Percentiles rank a stretch among this genome's conserved stretches.
These are phyloP conservation scores for Rauvolfia tetraphylla DNA, from an alignment of 257 asterid species.

Conservation along the genomic window DNA sequence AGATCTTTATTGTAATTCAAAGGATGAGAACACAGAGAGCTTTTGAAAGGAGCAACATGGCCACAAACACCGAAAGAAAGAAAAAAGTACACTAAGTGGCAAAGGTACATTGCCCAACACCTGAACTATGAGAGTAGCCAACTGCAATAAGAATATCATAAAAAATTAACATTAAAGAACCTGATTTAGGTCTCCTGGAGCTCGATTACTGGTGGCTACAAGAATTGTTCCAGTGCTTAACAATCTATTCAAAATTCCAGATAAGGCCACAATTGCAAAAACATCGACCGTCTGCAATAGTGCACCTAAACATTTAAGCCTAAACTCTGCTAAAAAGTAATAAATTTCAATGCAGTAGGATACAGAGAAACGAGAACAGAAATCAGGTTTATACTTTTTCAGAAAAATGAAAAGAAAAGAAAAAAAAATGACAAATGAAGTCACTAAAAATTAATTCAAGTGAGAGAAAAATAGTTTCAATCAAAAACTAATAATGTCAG, in stretches of 20 bases:
- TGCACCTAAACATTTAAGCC: conserved; percentile 15
- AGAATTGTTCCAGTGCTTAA: conserved; percentile 93
- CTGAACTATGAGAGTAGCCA: too few species aligned
- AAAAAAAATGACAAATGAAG: neutral
- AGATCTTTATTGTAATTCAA: too few species aligned
- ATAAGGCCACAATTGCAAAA: conserved; percentile 93
- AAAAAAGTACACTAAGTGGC: too few species aligned
- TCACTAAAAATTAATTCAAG: neutral
- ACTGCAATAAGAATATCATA: too few species aligned
- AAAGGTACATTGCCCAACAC: too few species aligned
- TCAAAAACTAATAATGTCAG: neutral
- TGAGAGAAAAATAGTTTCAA: neutral
- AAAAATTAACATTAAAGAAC: conserved; percentile 22
- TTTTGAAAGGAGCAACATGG: too few species aligned
- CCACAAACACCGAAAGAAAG: too few species aligned
- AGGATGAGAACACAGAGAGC: too few species aligned
- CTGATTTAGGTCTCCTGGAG: conserved; percentile 89
- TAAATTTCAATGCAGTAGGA: neutral
- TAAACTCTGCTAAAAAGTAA: neutral
- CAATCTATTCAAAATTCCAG: conserved; percentile 91
- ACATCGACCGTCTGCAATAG: conserved; percentile 88
- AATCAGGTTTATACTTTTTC: neutral
- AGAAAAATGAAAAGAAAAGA: too few species aligned
- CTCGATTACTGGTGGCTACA: conserved; percentile 98
- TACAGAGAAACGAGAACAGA: conserved; percentile 2